Evolutionary conservation across 129 eudicot species (phyloP), one percentile per base, ranked within the genome.

Genomic region (Pittosporum tobira): DNA sequence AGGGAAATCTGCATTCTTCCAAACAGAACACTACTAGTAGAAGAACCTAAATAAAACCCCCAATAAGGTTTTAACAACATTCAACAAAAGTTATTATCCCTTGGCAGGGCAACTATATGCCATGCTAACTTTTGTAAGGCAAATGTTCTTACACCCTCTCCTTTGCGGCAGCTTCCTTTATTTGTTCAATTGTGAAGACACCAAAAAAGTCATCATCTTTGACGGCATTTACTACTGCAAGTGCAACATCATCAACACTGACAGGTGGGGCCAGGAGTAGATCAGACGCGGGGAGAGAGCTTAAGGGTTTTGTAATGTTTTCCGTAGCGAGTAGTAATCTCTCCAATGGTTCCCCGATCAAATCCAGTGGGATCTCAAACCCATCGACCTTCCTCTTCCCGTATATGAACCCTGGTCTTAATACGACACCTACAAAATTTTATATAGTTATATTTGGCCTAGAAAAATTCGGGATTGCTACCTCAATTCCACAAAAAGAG

Each of bases 311-410:
- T 9, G 96, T 83, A 46, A 91, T 74, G 57, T 71, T 91, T 45
- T 89, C 80, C 1, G 81, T 72, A 16, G 94, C 82, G 34, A 56
- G 60, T 44, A 91, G 76, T 67, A 91, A 43, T 50, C 65, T 91
- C 71, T 91, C 99, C 44, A 78, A 5, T 13, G 99, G 99, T 66
- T 81, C 88, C 28, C 99, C 99, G 9, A 91, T 51, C 67, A 87
- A 59, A 78, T 91, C 88, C 21, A 91, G 75, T 22, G 94, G 99
- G 67, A 91, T 81, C 71, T 91, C 99, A n/a, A 76, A 76, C 12
- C 90, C 73, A 16, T 89, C 95, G 12, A 91, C 90, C 72, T 79
- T 87, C 61, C 99, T 78, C 77, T 91, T 91, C 52, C 99, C 99
- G 16, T 91, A 91, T 72, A 91, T 87, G 65, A 91, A 91, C 12